Evolutionary conservation across 176 grass and related monocot genomes (phyloP).

Genomic region (Saccharum officinarum): DNA sequence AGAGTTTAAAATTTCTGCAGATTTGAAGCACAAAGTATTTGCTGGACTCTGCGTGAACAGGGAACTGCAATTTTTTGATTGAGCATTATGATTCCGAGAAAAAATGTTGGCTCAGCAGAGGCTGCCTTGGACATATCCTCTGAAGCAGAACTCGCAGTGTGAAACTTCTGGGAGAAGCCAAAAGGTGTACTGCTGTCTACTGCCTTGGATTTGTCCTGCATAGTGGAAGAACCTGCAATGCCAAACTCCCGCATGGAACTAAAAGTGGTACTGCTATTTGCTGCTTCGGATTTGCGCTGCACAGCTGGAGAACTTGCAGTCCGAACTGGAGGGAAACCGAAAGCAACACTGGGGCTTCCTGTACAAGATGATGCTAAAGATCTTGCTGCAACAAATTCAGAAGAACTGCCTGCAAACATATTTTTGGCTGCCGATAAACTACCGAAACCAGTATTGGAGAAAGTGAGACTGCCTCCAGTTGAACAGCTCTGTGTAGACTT

Average conservation of each 20-base stretch:
- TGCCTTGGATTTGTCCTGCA: conserved; percentile 17
- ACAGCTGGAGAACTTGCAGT: conserved; percentile 27
- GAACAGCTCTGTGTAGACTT: conserved; percentile 4
- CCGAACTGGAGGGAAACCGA: conserved; percentile 1
- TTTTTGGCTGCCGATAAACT: conserved; percentile 8
- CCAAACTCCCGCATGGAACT: conserved; percentile 10
- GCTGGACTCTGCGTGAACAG: conserved; percentile 15
- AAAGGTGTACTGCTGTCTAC: conserved; percentile 1
- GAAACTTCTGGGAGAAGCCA: conserved; percentile 27
- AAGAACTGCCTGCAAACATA: background rate
- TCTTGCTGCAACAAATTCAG: conserved; percentile 17
- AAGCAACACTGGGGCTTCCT: background rate
- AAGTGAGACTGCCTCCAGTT: conserved; percentile 27
- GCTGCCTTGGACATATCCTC: conserved; percentile 16
- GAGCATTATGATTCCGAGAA: conserved; percentile 15
- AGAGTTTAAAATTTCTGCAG: conserved; percentile 8
- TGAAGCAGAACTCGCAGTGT: background rate
- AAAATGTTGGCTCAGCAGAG: conserved; percentile 8
- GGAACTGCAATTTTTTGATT: conserved; percentile 32
- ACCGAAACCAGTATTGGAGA: conserved; percentile 19
- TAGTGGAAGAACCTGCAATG: background rate
- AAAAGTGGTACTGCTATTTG: conserved; percentile 2
- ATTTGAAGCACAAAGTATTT: background rate
- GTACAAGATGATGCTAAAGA: conserved; percentile 12
- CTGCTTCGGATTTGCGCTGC: conserved; percentile 31